Evolutionary conservation across 2,329 filamentous ascomycete species (phyloP), one percentile per base, ranked within the genome.

Genomic region (Aspergillus sp.): DNA sequence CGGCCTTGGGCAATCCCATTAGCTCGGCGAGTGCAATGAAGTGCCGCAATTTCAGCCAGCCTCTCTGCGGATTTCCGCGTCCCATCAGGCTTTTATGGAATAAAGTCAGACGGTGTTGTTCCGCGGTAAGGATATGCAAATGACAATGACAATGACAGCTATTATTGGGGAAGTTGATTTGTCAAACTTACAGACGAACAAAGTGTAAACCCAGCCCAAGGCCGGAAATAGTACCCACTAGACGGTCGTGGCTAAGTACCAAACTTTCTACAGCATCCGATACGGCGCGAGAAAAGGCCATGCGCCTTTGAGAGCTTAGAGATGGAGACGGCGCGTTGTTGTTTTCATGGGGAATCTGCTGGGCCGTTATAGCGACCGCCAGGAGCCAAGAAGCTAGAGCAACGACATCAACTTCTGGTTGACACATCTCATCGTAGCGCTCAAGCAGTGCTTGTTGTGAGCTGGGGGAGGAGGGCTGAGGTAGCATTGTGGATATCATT

Each of bases 1-100:
- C 59, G 4, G 59, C 28, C n/a, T 60, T 66, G 13, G 75, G 75
- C 4, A 79, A 63, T 2, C 77, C 77, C 50, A 78, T 75, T 2
- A 79, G 63, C 64, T 79, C 76, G 48, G 76, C 76, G 25, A 79
- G 66, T 3, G 76, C 72, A 28, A 78, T 73, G 22, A 73, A 66
- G 46, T 76, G 72, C n/a, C 77, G 76, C 19, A 79, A 57, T 23
- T 67, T 68, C 23, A 79, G 64, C 76, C 76, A 80, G 25, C 72
- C 67, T 28, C 72, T 74, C 49, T 72, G 70, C 22, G 78, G 69
- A 34, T 73, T 74, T 3, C 75, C 76, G 28, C 69, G 70, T 8
- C 73, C 71, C 19, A 76, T 66, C 60, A 72, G 70, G 31, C 73
- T 77, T 48, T 47, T 43, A 7, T 15, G 15, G 13, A 15, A 34